A percentile compares a stretch with the other conserved stretches of the same genome.
Conservation (phyloP, 1,284 basidiomycete genomes). For the Moesziomyces globuligerus region DNA sequence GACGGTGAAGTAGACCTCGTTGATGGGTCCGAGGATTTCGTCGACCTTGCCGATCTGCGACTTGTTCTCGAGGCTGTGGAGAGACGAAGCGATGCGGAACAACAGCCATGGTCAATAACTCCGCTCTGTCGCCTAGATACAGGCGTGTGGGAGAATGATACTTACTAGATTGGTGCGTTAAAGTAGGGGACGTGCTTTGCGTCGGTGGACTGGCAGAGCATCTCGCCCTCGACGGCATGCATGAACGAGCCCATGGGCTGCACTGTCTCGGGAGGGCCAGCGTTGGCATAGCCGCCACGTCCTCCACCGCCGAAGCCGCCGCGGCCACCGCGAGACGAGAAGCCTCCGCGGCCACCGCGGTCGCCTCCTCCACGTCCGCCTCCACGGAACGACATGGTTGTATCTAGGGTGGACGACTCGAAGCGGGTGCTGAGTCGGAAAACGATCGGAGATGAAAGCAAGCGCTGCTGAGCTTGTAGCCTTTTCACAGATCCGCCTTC, state of each 20-base stretch:
- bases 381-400: conserved; percentile 58
- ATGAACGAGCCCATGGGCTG: conserved; percentile 65
- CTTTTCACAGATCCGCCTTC: too few relatives aligned
- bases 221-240: conserved; percentile 95
- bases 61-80: conserved; percentile 83
- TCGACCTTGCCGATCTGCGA: conserved; percentile 94
- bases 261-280: conserved; percentile 64
- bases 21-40: conserved; percentile 96
- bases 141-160: conserved; percentile 4
- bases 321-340: conserved; percentile 56
- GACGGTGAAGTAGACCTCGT: conserved; percentile 97
- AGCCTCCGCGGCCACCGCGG: conserved; percentile 58
- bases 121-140: neutral
- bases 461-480: too few relatives aligned
- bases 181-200: conserved; percentile 83
- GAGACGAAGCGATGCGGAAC: neutral
- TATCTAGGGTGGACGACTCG: neutral
- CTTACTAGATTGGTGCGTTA: conserved; percentile 92
- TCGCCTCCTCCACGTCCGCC: conserved; percentile 52
- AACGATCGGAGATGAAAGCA: too few relatives aligned
- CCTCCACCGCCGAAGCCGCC: conserved; percentile 56
- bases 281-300: conserved; percentile 53
- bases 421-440: neutral
- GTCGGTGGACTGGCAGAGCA: conserved; percentile 89
- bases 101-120: conserved; percentile 1